Base-by-base conservation (phyloP, 179 eudicot species). In the Vitellaria paradoxa region DNA sequence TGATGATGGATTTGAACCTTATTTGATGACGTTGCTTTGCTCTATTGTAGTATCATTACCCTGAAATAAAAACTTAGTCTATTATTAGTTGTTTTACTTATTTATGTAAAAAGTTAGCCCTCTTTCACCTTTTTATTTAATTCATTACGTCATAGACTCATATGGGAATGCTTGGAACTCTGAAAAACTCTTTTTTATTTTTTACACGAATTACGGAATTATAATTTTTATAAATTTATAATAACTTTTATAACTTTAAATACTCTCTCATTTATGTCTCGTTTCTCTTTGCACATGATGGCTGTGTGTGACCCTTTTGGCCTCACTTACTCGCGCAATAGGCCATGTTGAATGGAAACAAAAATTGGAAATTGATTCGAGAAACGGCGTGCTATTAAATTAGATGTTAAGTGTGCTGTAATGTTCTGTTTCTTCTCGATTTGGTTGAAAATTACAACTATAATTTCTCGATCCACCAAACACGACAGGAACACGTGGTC, bases 251-350 rank as follows among this genome's bases (percentile, higher is more conserved):
- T n/a, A n/a, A n/a, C n/a, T n/a, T n/a, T n/a, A n/a, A n/a, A n/a
- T n/a, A n/a, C n/a, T n/a, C n/a, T n/a, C n/a, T n/a, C n/a, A n/a
- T n/a, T n/a, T n/a, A n/a, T n/a, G 49, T 46, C 73, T 49, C 9
- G 7, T 68, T 68, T 68, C 37, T 68, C 71, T 18, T 68, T 47
- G 37, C 57, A 50, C 73, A 23, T 70, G 60, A 50, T 37, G 26
- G 21, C 59, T 49, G 5, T 3, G n/a, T 21, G 9, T 10, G 37
- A 5, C 40, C 18, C 15, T 12, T 6, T 69, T 2, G 24, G 0
- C 4, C 7, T 3, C 71, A 24, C 5, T 18, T 69, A 9, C 72
- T 21, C 37, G 66, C 21, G 40, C 23, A 59, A 5, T 23, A 20
- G 8, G 7, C 12, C 23, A 14, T 11, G 70, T 68, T 18, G 71